Percentiles rank a stretch among this genome's conserved stretches.
These are phyloP conservation scores for Elongisporangium prolatum DNA, from an alignment of 352 stramenopile species.

Conservation along the genomic window DNA sequence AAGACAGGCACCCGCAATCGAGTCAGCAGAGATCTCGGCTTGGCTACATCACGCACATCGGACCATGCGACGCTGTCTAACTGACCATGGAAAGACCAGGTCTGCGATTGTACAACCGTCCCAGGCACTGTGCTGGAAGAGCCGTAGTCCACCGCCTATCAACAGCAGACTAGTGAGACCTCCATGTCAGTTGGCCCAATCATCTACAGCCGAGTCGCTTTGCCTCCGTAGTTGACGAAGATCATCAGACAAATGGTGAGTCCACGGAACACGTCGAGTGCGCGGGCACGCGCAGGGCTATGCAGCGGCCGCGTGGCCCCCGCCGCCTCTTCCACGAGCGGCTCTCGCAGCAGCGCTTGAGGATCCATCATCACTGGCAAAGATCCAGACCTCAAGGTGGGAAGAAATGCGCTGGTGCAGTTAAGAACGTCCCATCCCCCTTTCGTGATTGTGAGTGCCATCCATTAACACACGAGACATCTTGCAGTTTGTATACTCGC, in stretches of 20 bases:
- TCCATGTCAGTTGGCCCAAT: too few species aligned
- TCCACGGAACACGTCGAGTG: conserved; percentile 71
- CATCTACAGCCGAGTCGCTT: background rate
- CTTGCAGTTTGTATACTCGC: background rate
- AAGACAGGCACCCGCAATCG: background rate
- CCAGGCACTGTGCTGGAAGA: conserved; percentile 74
- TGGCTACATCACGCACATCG: background rate
- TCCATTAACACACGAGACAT: background rate
- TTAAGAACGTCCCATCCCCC: background rate
- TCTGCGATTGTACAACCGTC: conserved; percentile 74
- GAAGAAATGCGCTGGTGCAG: background rate
- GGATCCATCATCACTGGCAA: background rate
- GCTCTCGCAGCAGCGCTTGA: background rate
- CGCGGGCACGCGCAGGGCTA: conserved; percentile 18
- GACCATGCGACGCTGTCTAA: conserved; percentile 1
- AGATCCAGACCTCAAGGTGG: background rate
- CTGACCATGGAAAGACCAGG: conserved; percentile 73
- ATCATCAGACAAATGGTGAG: conserved; percentile 78
- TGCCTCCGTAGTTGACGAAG: conserved; percentile 85
- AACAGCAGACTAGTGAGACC: background rate
- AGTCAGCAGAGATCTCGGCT: background rate
- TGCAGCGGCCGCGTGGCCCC: too few species aligned
- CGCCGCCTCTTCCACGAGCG: background rate
- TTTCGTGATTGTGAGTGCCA: background rate
- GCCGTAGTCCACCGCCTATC: conserved; percentile 43